Conservation (phyloP, 2,329 filamentous ascomycete species). For the Stagonosporopsis cucurbitacearum region DNA sequence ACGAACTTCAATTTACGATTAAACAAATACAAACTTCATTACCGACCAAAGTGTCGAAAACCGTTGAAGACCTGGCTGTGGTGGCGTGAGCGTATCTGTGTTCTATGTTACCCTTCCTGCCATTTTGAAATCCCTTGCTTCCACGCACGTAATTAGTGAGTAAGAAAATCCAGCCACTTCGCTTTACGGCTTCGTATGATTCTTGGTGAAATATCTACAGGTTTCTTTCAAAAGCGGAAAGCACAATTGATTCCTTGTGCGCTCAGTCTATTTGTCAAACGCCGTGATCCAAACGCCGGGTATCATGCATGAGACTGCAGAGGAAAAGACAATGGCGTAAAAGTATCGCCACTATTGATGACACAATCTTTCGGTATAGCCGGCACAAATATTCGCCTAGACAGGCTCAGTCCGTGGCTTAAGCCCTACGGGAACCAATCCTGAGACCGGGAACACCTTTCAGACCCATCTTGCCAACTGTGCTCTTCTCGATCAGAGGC, state of each 20-base stretch:
- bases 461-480: constrained; percentile 57
- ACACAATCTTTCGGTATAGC: constrained; percentile 1
- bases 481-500: constrained; percentile 54
- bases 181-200: neutral
- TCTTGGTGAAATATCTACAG: neutral
- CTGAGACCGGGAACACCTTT: constrained; percentile 53
- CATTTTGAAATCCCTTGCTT: constrained; percentile 5
- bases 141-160: neutral
- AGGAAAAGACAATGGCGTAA: neutral
- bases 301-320: constrained; percentile 19
- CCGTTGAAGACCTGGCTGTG: neutral
- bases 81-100: constrained; percentile 1
- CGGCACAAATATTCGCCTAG: constrained; percentile 3
- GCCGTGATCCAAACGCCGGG: constrained; percentile 12
- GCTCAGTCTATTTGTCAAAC: constrained; percentile 7
- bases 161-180: constrained; percentile 3
- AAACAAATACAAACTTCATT: neutral
- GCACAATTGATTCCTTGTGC: neutral
- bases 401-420: constrained; percentile 10
- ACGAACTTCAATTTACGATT: neutral
- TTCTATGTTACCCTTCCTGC: neutral
- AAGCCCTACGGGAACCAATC: constrained; percentile 34
- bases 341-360: neutral
- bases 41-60: neutral
- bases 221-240: constrained; percentile 3